These are phyloP conservation scores for Podosphaera leucotricha DNA, from an alignment of 2,329 filamentous ascomycete genomes.

Conservation along the genomic window DNA sequence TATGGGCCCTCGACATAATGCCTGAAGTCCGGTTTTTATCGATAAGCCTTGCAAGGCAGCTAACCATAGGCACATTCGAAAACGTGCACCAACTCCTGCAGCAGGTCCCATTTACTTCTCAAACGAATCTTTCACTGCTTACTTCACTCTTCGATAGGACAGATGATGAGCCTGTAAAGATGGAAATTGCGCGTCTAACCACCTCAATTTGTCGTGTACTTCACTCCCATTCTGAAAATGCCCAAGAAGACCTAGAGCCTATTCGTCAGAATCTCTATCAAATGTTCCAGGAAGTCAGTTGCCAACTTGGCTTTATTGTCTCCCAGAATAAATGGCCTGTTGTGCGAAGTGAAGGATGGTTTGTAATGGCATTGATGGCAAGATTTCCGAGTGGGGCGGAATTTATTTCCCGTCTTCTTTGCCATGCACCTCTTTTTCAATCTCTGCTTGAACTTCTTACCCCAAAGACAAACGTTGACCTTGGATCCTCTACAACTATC, in stretches of 20 bases:
- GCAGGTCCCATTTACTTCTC: constrained; percentile 15
- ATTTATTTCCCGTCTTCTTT: constrained; percentile 22
- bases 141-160: constrained; percentile 20
- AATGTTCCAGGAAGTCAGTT: constrained; percentile 13
- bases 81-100: constrained; percentile 29
- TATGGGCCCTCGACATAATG: constrained; percentile 29
- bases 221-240: constrained; percentile 19
- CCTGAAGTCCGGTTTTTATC: constrained; percentile 36
- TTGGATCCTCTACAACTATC: not conserved
- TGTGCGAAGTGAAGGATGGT: constrained; percentile 36
- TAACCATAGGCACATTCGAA: constrained; percentile 26
- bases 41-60: constrained; percentile 31
- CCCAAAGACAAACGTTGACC: constrained; percentile 17
- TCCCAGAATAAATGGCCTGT: constrained; percentile 33
- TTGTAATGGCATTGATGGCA: constrained; percentile 36
- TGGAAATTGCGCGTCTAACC: constrained; percentile 32
- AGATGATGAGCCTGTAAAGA: constrained; percentile 30
- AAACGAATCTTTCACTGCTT: constrained; percentile 19
- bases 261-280: constrained; percentile 14
- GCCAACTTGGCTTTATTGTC: constrained; percentile 26
- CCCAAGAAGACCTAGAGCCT: constrained; percentile 16
- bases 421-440: constrained; percentile 20
- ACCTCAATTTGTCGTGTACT: constrained; percentile 29
- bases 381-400: constrained; percentile 25
- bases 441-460: constrained; percentile 26